These are phyloP conservation scores for Pterula multifida DNA, from an alignment of 1,284 basidiomycete species.

Conservation along the genomic window DNA sequence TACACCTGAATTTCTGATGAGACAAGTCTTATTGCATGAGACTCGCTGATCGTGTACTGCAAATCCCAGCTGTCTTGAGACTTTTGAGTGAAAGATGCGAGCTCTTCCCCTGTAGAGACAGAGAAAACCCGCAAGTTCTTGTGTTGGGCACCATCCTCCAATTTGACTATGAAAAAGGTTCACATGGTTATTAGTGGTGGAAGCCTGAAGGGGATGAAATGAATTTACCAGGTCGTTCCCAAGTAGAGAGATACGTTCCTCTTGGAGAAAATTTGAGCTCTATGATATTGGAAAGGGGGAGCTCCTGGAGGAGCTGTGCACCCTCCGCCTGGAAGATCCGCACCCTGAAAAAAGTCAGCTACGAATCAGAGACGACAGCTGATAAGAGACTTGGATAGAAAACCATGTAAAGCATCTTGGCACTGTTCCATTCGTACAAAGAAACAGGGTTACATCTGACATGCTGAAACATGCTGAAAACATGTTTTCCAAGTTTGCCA, in stretches of 20 bases:
- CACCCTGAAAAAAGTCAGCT: constrained; percentile 37
- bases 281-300: constrained; percentile 60
- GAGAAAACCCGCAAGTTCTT: constrained; percentile 86
- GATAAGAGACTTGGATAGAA: too few relatives aligned
- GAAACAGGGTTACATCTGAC: too few relatives aligned
- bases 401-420: constrained; percentile 4
- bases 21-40: constrained; percentile 77
- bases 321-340: constrained; percentile 69
- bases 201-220: constrained; percentile 5
- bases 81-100: constrained; percentile 78
- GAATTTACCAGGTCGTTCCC: constrained; percentile 71
- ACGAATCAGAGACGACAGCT: constrained; percentile 11
- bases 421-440: too few relatives aligned
- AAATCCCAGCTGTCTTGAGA: constrained; percentile 78
- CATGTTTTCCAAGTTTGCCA: neutral
- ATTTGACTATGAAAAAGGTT: constrained; percentile 36
- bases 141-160: constrained; percentile 74
- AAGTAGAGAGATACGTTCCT: constrained; percentile 87
- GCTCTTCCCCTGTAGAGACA: constrained; percentile 68
- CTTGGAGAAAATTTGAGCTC: constrained; percentile 89
- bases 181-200: constrained; percentile 8
- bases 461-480: neutral
- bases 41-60: constrained; percentile 87
- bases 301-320: constrained; percentile 59
- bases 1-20: constrained; percentile 85